These are phyloP conservation scores for Phytophthora tentaculata DNA, from an alignment of 352 stramenopile genomes.

Conservation along the genomic window DNA sequence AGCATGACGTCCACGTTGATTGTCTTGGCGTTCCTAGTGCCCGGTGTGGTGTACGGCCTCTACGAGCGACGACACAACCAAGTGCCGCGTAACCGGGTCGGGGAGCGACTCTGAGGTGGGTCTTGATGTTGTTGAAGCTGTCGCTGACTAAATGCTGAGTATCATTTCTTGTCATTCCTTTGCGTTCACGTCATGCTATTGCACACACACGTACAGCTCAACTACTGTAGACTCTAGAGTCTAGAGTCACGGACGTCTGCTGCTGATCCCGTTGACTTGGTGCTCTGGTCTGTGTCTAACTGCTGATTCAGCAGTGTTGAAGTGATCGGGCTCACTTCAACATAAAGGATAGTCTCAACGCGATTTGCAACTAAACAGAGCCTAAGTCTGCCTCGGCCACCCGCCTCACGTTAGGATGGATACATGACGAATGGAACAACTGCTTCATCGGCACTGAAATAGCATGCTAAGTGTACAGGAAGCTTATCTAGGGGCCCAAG, in stretches of 20 bases:
- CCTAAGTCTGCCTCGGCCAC: too few species aligned
- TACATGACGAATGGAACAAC: not conserved
- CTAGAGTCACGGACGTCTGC: too few species aligned
- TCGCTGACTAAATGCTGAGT: not conserved
- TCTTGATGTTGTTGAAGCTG: not conserved
- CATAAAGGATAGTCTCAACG: not conserved
- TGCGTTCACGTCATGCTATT: not conserved
- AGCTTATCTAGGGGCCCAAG: too few species aligned
- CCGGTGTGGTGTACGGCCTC: slow-evolving; percentile 40
- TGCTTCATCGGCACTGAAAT: too few species aligned
- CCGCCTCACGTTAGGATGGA: too few species aligned
- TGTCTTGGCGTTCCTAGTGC: slow-evolving; percentile 46
- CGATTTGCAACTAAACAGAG: slow-evolving; percentile 1
- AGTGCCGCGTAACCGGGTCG: slow-evolving; percentile 16
- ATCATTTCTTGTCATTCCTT: not conserved
- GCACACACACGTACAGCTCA: not conserved
- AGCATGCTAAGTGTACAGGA: too few species aligned
- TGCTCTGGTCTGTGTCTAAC: too few species aligned
- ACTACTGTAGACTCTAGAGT: too few species aligned
- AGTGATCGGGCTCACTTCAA: slow-evolving; percentile 2
- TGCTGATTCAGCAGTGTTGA: too few species aligned
- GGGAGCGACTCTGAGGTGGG: slow-evolving; percentile 14
- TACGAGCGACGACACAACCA: slow-evolving; percentile 34
- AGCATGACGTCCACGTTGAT: slow-evolving; percentile 37
- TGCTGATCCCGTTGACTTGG: too few species aligned